These are phyloP conservation scores for Aspergillus texensis DNA, from an alignment of 2,329 filamentous ascomycete species.

Conservation along the genomic window DNA sequence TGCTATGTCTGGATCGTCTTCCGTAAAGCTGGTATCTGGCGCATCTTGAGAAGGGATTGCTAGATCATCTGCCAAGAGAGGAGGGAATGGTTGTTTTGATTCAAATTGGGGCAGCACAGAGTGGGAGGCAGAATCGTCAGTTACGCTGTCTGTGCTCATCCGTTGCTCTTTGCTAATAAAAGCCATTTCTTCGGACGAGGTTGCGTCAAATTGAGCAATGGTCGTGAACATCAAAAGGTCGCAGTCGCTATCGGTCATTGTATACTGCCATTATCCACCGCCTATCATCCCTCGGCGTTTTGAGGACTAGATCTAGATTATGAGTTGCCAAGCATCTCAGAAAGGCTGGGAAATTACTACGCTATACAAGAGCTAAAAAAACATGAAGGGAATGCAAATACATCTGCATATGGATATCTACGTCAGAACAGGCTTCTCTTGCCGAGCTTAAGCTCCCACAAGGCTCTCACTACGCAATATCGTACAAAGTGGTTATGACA, in stretches of 20 bases:
- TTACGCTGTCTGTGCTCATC: constrained; percentile 3
- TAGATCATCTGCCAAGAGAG: constrained; percentile 30
- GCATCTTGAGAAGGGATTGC: constrained; percentile 15
- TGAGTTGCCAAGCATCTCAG: not conserved
- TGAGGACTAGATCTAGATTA: not conserved
- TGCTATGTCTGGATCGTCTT: constrained; percentile 31
- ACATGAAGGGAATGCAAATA: not conserved
- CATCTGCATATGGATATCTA: not conserved
- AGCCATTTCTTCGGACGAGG: constrained; percentile 13
- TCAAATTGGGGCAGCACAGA: constrained; percentile 23
- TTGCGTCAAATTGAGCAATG: not conserved
- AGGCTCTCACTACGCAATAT: not conserved
- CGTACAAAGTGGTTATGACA: not conserved
- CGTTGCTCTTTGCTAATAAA: constrained; percentile 10
- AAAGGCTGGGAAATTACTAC: not conserved
- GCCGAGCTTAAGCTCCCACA: not conserved
- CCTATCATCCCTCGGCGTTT: not conserved
- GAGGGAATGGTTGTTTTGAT: constrained; percentile 39
- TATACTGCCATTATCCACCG: constrained; percentile 20
- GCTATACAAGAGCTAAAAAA: not conserved
- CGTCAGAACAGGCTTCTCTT: not conserved
- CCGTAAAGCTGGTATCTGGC: constrained; percentile 19
- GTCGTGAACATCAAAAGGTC: not conserved
- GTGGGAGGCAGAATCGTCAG: constrained; percentile 12
- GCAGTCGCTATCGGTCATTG: not conserved